Percentiles rank a stretch among this genome's conserved stretches.
These are phyloP conservation scores for Trichoderma semiorbis DNA, from an alignment of 2,329 filamentous ascomycete genomes.

Conservation along the genomic window DNA sequence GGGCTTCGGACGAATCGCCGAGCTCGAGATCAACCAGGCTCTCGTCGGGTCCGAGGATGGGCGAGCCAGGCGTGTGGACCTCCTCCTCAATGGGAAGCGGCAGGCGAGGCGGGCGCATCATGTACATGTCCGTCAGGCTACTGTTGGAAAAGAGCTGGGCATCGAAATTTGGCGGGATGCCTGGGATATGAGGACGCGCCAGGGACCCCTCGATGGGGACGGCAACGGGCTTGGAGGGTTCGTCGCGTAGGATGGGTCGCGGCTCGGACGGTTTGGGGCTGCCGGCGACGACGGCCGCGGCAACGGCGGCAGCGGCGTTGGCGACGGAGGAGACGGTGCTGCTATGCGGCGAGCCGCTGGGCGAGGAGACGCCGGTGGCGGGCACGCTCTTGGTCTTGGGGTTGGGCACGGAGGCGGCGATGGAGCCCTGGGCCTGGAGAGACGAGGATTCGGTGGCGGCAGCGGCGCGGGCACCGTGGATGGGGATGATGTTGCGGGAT, in stretches of 20 bases:
- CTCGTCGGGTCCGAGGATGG: conserved; percentile 74
- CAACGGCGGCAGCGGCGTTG: conserved; percentile 24
- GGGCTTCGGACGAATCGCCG: conserved; percentile 47
- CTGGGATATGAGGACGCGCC: conserved; percentile 35
- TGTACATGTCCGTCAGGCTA: conserved; percentile 62
- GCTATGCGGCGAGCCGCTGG: conserved; percentile 46
- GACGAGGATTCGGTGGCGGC: conserved; percentile 61
- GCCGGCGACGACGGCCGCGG: conserved; percentile 18
- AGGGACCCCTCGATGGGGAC: conserved; percentile 46
- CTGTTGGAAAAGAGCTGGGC: conserved; percentile 47
- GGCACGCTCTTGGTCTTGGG: conserved; percentile 45
- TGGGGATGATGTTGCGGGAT: conserved; percentile 49
- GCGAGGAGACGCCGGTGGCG: conserved; percentile 47
- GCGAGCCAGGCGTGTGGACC: conserved; percentile 82
- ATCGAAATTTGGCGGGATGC: conserved; percentile 36
- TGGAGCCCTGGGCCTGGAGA: conserved; percentile 57
- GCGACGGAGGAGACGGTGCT: conserved; percentile 32
- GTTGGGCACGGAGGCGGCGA: conserved; percentile 44
- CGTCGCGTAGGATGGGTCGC: conserved; percentile 27
- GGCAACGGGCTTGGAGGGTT: conserved; percentile 55
- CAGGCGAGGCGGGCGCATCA: conserved; percentile 75
- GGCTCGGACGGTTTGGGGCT: conserved; percentile 26
- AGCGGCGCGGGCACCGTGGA: conserved; percentile 52
- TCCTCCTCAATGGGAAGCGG: conserved; percentile 94
- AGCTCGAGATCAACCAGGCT: conserved; percentile 48